Evolutionary conservation across 2,329 filamentous ascomycete species (phyloP).

Genomic region (Byssothecium circinans): DNA sequence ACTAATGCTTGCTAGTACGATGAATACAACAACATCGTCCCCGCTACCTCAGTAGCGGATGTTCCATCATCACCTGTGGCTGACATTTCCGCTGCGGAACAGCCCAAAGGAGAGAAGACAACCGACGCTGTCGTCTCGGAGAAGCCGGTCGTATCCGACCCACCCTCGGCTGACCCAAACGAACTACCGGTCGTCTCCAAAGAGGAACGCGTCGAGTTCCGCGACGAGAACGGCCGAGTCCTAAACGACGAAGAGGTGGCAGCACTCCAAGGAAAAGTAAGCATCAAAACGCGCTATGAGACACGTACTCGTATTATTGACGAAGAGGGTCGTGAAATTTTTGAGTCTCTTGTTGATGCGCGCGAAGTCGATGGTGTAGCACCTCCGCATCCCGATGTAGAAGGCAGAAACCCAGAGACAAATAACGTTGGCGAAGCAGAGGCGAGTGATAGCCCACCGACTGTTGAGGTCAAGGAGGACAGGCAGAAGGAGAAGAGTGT

Average conservation of each 20-base stretch:
- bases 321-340: conserved; percentile 75
- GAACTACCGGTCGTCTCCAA: conserved; percentile 50
- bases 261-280: conserved; percentile 85
- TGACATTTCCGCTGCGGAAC: conserved; percentile 17
- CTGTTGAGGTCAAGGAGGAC: conserved; percentile 46
- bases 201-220: conserved; percentile 89
- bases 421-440: conserved; percentile 44
- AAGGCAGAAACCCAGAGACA: conserved; percentile 61
- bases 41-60: conserved; percentile 21
- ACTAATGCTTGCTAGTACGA: conserved; percentile 13
- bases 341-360: conserved; percentile 46
- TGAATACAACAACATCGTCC: conserved; percentile 14
- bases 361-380: conserved; percentile 45
- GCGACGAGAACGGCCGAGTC: conserved; percentile 90
- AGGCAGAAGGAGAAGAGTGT: conserved; percentile 49
- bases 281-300: conserved; percentile 94
- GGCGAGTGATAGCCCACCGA: conserved; percentile 46
- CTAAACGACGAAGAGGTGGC: conserved; percentile 82
- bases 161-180: conserved; percentile 26
- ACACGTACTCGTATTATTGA: conserved; percentile 88
- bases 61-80: conserved; percentile 29
- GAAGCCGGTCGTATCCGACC: conserved; percentile 33
- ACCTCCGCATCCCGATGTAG: conserved; percentile 59
- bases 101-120: conserved; percentile 18
- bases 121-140: conserved; percentile 28